Evolutionary conservation across 1,139 yeast species (phyloP), one percentile per base, ranked within the genome.

Genomic region (Blastobotrys raffinosifermentans): DNA sequence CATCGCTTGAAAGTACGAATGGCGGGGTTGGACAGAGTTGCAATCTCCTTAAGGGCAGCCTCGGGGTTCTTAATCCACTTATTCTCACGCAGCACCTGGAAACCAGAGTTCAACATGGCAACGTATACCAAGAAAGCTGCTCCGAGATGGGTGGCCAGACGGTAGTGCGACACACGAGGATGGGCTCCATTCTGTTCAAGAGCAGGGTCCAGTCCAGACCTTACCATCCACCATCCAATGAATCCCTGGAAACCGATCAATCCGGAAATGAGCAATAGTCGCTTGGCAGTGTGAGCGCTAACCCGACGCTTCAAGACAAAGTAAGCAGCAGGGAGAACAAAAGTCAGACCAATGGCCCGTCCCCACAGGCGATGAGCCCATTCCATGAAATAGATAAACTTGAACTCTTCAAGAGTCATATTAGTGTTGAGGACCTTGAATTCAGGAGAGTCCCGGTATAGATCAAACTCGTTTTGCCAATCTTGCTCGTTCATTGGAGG

Each of bases 151-250:
- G 97, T 80, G 2, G 98, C 89, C 42, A 93, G 70, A 57, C 98
- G 73, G 58, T 93, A 93, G 57, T 85, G 98, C 4, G 96, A 85
- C 2, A 93, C 99, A 0, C 98, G 86, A 11, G 99, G 99, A 43
- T 66, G 70, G 1, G 95, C 79, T 32, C 75, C 81, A 56, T 95
- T 75, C 51, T 83, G 94, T 21, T 74, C 74, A 40, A 93, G 66
- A 36, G 81, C 73, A 56, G 83, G 82, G 57, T 89, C 94, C 45
- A 93, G 72, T 30, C 99, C 99, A 4, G 96, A 85, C 53, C 83
- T 80, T 40, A 93, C 98, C 99, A 93, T 93, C 99, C 99, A 93
- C 98, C 98, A 93, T 26, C 98, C 98, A 51, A 93, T 82, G 38
- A 80, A 81, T 33, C 98, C 98, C 67, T 93, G 98, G 32, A 93